These are phyloP conservation scores for Tetrapisispora taiwanensis DNA, from an alignment of 805 yeast genomes.

Conservation along the genomic window DNA sequence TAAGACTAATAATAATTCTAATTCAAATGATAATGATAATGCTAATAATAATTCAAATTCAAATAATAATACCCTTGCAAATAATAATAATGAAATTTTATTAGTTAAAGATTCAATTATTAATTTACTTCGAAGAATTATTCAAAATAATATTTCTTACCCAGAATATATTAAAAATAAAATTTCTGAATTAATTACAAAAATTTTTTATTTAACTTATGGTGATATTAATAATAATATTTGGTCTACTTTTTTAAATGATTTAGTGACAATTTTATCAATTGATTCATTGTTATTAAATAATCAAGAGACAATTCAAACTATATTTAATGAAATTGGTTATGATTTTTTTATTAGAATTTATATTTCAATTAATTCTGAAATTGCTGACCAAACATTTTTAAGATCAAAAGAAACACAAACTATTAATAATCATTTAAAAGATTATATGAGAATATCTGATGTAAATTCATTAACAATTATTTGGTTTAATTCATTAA, in stretches of 20 bases:
- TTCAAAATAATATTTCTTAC: conserved; percentile 12
- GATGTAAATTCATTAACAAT: conserved; percentile 60
- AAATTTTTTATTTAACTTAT: conserved; percentile 25
- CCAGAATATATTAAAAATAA: conserved; percentile 29
- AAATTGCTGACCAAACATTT: conserved; percentile 87
- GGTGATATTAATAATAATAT: conserved; percentile 22
- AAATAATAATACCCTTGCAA: background rate
- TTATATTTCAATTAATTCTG: conserved; percentile 68
- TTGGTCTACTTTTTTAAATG: conserved; percentile 27
- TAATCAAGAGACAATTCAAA: conserved; percentile 1
- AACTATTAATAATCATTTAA: conserved; percentile 59
- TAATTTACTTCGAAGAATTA: conserved; percentile 17
- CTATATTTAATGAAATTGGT: conserved; percentile 31
- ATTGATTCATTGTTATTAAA: conserved; percentile 10
- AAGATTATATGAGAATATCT: conserved; percentile 69
- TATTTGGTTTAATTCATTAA: conserved; percentile 49
- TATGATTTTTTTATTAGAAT: conserved; percentile 70
- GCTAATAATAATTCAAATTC: background rate
- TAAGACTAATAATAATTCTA: background rate
- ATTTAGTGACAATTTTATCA: conserved; percentile 18
- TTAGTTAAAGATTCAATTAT: conserved; percentile 19
- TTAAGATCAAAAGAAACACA: conserved; percentile 52
- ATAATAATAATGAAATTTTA: conserved; percentile 3
- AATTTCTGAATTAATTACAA: conserved; percentile 26
- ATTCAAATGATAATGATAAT: conserved; percentile 1